Conservation (phyloP, 2,329 filamentous ascomycete species). For the Phyllosticta capitalensis region DNA sequence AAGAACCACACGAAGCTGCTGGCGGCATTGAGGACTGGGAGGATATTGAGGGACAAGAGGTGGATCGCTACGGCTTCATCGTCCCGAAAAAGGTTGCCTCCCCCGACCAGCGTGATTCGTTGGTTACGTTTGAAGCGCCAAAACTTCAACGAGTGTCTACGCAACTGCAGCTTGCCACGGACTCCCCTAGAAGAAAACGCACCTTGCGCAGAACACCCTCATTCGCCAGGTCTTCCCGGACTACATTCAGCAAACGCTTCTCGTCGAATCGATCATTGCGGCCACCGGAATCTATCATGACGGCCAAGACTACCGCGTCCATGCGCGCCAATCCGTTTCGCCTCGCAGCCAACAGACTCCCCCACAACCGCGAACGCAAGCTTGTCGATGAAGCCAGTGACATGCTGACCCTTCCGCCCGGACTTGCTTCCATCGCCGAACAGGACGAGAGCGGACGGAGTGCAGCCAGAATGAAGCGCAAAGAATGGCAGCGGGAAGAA, state of each 20-base stretch:
- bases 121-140: conserved; percentile 26
- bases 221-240: conserved; percentile 33
- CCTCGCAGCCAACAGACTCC: conserved; percentile 43
- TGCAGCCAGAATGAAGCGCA: conserved; percentile 43
- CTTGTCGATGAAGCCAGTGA: conserved; percentile 52
- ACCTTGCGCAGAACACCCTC: conserved; percentile 42
- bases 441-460: conserved; percentile 38
- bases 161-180: conserved; percentile 46
- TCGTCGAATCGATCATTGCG: conserved; percentile 35
- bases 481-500: conserved; percentile 53
- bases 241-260: conserved; percentile 25
- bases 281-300: conserved; percentile 31
- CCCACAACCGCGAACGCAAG: conserved; percentile 44
- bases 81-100: conserved; percentile 32
- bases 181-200: conserved; percentile 45
- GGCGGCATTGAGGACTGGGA: conserved; percentile 59
- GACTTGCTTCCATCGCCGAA: conserved; percentile 32
- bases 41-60: conserved; percentile 47
- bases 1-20: conserved; percentile 46
- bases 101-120: conserved; percentile 24
- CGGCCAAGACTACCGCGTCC: conserved; percentile 30
- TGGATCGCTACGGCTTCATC: conserved; percentile 60
- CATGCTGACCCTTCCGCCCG: conserved; percentile 53
- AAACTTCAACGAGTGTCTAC: conserved; percentile 51
- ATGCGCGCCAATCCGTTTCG: conserved; percentile 35